phyloP scores from a whole-genome alignment of 129 eudicot genomes.

The Mikania micrantha region DNA sequence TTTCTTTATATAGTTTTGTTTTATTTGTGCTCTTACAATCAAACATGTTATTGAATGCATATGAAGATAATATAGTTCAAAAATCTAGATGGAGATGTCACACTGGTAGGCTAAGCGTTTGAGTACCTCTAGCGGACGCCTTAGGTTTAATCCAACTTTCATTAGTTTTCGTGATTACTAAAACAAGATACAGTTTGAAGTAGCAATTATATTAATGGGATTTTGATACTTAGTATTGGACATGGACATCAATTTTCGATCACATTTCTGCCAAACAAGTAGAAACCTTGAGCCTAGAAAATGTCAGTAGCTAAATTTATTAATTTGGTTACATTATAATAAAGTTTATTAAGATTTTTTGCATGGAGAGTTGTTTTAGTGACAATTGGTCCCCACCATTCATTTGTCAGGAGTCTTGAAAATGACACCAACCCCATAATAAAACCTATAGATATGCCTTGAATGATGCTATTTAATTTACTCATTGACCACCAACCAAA shows the following conservation, averaged over 20 bases:
- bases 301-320: background rate
- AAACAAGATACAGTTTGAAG: background rate
- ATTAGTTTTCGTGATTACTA: no score
- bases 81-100: no score
- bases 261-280: background rate
- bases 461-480: slow-evolving; percentile 6
- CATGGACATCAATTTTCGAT: background rate
- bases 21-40: background rate
- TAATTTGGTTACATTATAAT: background rate
- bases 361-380: slow-evolving; percentile 1
- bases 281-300: background rate
- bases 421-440: slow-evolving; percentile 4
- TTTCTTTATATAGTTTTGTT: background rate
- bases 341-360: background rate
- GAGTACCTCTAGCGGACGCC: no score
- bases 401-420: slow-evolving; percentile 1
- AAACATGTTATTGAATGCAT: background rate
- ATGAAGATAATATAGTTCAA: background rate
- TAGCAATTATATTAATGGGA: background rate
- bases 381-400: slow-evolving; percentile 16
- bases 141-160: no score
- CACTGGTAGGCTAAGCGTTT: no score
- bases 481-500: slow-evolving; percentile 8
- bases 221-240: background rate
- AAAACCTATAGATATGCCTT: background rate